Evolutionary conservation across 2,329 filamentous ascomycete genomes (phyloP), one percentile per base, ranked within the genome.

Genomic region (Pezicula radicicola): DNA sequence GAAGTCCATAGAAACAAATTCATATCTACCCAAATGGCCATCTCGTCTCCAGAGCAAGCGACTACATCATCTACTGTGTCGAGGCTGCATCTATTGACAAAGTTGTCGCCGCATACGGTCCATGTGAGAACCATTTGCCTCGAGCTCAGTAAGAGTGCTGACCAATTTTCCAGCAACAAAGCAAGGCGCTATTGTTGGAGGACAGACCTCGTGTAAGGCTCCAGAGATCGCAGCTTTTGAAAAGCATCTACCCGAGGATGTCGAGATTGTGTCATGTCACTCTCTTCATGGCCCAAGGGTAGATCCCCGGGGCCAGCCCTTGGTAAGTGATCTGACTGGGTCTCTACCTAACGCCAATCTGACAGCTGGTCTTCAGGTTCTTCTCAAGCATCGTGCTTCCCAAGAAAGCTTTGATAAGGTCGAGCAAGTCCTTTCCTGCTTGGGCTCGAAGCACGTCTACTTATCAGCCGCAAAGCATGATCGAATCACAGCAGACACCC

Each of bases 11-110:
- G 93, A 86, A 81, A 68, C 85, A 85, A 76, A 78, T 99, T 77
- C 85, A 89, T 72, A 94, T 99, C 65, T 85, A 93, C 69, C 86
- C 84, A 70, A 96, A 96, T 81, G 95, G 95, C 64, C 92, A 97
- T 75, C 81, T 93, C 70, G 94, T 99, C 64, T 97, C 94, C 63
- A 86, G 94, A 74, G 85, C 87, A 72, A 97, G 92, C 85, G 93
- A 97, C 79, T 97, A 92, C 72, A 96, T 97, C 74, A 91, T 99
- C 69, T 99, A 99, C 80, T 96, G 89, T 72, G 94, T 99, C 71
- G 93, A 97, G 73, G 94, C 94, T 56, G 91, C 91, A 63, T 83
- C 87, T 60, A 96, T 99, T 70, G 88, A 91, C 68, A 81, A 80
- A 60, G 89, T 97, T 63, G 94, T 97, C 65, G 87, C 87, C 57